Evolutionary conservation across 2,329 filamentous ascomycete species (phyloP).

Genomic region (Lecanicillium sp.): DNA sequence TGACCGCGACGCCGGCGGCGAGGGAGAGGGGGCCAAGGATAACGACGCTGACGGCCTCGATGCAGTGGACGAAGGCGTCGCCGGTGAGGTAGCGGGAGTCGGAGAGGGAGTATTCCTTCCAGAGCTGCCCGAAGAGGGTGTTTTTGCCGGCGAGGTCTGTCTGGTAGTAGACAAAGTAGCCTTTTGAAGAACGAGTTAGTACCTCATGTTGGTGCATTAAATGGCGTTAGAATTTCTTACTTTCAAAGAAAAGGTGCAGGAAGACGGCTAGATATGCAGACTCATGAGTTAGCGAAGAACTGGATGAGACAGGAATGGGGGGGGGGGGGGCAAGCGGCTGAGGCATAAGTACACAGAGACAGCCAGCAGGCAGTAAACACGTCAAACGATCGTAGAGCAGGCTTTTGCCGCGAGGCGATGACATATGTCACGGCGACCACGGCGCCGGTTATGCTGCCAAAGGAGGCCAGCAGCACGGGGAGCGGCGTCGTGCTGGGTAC

Average conservation of each 20-base stretch:
- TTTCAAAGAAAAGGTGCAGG: slow-evolving; percentile 79
- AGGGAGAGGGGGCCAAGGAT: slow-evolving; percentile 52
- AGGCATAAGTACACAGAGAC: slow-evolving; percentile 48
- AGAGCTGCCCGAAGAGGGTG: slow-evolving; percentile 74
- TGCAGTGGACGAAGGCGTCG: slow-evolving; percentile 78
- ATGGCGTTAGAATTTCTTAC: slow-evolving; percentile 29
- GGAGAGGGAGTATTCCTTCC: slow-evolving; percentile 87
- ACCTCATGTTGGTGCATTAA: not conserved
- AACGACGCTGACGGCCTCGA: slow-evolving; percentile 77
- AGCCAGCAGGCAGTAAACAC: slow-evolving; percentile 48
- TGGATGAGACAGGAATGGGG: slow-evolving; percentile 25
- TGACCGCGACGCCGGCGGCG: slow-evolving; percentile 41
- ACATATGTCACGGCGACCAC: slow-evolving; percentile 26
- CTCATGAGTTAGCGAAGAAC: not conserved
- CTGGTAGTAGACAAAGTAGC: slow-evolving; percentile 72
- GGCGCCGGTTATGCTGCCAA: slow-evolving; percentile 30
- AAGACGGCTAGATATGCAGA: slow-evolving; percentile 44
- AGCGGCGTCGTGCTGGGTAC: slow-evolving; percentile 34
- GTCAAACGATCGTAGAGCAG: slow-evolving; percentile 25
- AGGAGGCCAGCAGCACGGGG: slow-evolving; percentile 28
- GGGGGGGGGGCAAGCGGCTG: too few relatives aligned
- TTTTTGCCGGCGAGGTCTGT: slow-evolving; percentile 58
- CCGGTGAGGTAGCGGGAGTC: slow-evolving; percentile 82
- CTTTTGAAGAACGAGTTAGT: slow-evolving; percentile 29
- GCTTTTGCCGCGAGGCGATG: slow-evolving; percentile 26